These are phyloP conservation scores for Eucalyptus erythrocorys DNA, from an alignment of 345 rosid genomes.

Conservation along the genomic window DNA sequence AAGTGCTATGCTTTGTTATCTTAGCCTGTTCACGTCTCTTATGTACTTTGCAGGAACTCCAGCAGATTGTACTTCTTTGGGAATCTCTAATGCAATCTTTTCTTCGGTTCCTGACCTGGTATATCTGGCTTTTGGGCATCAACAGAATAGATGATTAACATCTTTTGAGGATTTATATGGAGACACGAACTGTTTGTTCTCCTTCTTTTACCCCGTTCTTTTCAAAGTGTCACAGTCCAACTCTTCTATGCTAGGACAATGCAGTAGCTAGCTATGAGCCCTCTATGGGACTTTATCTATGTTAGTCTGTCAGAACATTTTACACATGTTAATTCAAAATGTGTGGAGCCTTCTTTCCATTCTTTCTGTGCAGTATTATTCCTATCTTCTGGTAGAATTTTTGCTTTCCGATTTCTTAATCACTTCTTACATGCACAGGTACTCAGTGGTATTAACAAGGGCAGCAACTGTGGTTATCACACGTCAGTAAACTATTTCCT, in stretches of 20 bases:
- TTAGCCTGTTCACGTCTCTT: not conserved
- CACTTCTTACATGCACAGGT: constrained; percentile 32
- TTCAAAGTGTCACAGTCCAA: not conserved
- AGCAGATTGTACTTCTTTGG: constrained; percentile 80
- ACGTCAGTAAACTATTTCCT: constrained; percentile 28
- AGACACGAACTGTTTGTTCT: not conserved
- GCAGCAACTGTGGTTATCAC: constrained; percentile 87
- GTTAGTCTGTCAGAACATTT: not conserved
- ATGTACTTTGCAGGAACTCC: constrained; percentile 64
- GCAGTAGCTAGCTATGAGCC: not conserved
- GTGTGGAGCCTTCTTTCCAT: not conserved
- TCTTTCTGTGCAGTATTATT: not conserved
- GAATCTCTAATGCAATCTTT: constrained; percentile 57
- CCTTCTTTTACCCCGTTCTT: not conserved
- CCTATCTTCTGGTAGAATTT: not conserved
- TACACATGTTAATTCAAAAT: not conserved
- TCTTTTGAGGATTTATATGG: not conserved
- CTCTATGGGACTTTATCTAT: not conserved
- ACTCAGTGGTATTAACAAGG: constrained; percentile 83
- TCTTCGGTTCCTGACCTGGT: constrained; percentile 82
- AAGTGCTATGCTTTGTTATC: not conserved
- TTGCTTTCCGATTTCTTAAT: not conserved
- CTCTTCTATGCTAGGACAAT: not conserved
- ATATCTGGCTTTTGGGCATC: not conserved
- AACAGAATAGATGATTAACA: not conserved